A percentile compares a stretch with the other conserved stretches of the same genome.
Conservation (phyloP, 2,329 filamentous ascomycete genomes). For the Clarireedia paspali region DNA sequence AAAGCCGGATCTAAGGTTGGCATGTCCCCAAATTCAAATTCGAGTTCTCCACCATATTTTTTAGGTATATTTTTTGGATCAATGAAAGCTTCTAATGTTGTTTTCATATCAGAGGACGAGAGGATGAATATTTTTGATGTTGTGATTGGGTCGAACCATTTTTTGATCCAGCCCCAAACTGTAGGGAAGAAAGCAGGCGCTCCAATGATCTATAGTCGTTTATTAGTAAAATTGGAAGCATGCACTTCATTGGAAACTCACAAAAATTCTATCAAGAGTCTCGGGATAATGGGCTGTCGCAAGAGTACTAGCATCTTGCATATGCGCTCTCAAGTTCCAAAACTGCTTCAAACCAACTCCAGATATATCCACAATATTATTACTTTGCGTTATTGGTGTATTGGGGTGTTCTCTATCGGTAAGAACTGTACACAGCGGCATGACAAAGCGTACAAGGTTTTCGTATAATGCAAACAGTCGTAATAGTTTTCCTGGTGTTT, state of each 20-base stretch:
- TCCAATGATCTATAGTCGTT: conserved; percentile 59
- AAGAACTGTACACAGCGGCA: conserved; percentile 76
- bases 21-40: conserved; percentile 72
- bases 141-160: conserved; percentile 91
- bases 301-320: conserved; percentile 84
- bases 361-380: conserved; percentile 90
- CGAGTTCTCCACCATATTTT: conserved; percentile 79
- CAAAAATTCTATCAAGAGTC: conserved; percentile 76
- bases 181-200: conserved; percentile 88
- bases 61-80: conserved; percentile 77
- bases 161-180: conserved; percentile 91
- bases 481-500: conserved; percentile 66
- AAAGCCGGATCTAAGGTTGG: conserved; percentile 62
- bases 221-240: conserved; percentile 2
- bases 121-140: conserved; percentile 96
- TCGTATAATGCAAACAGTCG: conserved; percentile 91
- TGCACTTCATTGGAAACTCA: conserved; percentile 10
- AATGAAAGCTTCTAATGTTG: conserved; percentile 75
- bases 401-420: conserved; percentile 61
- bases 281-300: conserved; percentile 94
- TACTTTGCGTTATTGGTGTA: conserved; percentile 86
- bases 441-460: conserved; percentile 78
- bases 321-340: conserved; percentile 88
- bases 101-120: conserved; percentile 60
- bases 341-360: conserved; percentile 87